These are phyloP conservation scores for Ophidiomyces ophidiicola DNA, from an alignment of 2,329 filamentous ascomycete species.

Conservation along the genomic window DNA sequence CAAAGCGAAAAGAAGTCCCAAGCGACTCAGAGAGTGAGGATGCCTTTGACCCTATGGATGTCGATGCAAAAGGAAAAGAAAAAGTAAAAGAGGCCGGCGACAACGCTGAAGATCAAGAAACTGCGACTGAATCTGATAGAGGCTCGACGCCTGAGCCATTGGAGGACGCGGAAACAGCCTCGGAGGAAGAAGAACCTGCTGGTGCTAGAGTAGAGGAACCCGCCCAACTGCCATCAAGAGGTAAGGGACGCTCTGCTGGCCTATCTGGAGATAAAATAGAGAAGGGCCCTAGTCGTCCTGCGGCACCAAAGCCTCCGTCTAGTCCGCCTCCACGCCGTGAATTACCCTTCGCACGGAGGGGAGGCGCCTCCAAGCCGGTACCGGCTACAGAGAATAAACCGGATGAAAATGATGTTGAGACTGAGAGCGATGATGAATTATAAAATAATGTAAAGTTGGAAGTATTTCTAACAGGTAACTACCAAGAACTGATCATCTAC, in stretches of 20 bases:
- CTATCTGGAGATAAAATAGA: background rate
- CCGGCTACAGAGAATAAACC: slow-evolving; percentile 10
- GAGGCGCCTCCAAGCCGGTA: slow-evolving; percentile 8
- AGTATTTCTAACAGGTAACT: no score
- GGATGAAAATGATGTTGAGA: slow-evolving; percentile 16
- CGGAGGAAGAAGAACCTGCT: slow-evolving; percentile 19
- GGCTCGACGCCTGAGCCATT: slow-evolving; percentile 24
- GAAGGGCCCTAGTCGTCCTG: background rate
- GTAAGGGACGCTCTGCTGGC: background rate
- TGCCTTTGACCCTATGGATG: slow-evolving; percentile 30
- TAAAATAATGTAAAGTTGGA: no score
- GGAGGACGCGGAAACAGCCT: slow-evolving; percentile 25
- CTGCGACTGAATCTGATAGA: slow-evolving; percentile 19
- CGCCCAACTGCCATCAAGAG: background rate
- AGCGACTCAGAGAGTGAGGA: slow-evolving; percentile 23
- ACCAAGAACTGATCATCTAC: background rate
- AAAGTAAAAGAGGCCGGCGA: background rate
- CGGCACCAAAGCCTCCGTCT: slow-evolving; percentile 8
- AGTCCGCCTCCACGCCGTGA: slow-evolving; percentile 31
- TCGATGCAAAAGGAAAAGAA: slow-evolving; percentile 18
- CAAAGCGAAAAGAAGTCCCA: slow-evolving; percentile 22
- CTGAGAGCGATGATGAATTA: slow-evolving; percentile 33
- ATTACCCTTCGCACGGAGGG: slow-evolving; percentile 29
- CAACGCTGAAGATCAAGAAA: slow-evolving; percentile 7
- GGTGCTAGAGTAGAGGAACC: background rate